phyloP scores from a whole-genome alignment of 129 eudicot species.

The Escallonia rubra region DNA sequence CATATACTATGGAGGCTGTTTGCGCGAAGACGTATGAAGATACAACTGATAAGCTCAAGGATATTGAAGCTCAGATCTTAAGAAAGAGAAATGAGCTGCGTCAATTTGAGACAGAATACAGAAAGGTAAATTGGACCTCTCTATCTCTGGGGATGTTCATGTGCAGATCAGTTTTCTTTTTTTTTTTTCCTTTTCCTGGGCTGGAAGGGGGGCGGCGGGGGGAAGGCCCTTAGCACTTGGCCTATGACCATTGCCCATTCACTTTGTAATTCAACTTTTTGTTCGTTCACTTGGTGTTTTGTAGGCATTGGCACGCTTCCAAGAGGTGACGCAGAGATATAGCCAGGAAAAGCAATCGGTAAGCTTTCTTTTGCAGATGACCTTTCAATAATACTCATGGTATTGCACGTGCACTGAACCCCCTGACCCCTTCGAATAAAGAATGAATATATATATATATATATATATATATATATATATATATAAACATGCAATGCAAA shows the following conservation, averaged over 20 bases:
- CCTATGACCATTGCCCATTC: no score
- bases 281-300: slow-evolving; percentile 8
- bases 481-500: no score
- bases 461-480: no score
- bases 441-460: no score
- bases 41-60: slow-evolving; percentile 76
- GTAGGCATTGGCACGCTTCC: slow-evolving; percentile 92
- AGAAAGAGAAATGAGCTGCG: slow-evolving; percentile 96
- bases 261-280: slow-evolving; percentile 9
- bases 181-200: no score
- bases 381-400: no score
- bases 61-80: slow-evolving; percentile 84
- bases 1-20: slow-evolving; percentile 83
- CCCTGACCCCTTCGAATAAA: no score
- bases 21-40: slow-evolving; percentile 86
- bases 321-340: slow-evolving; percentile 92
- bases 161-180: no score
- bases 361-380: slow-evolving; percentile 19
- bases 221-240: no score
- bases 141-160: no score
- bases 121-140: slow-evolving; percentile 46
- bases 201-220: no score
- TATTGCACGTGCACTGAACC: no score
- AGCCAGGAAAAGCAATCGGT: slow-evolving; percentile 92
- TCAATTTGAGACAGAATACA: slow-evolving; percentile 85